phyloP scores from a whole-genome alignment of 2,329 filamentous ascomycete genomes.

The Neurospora crassa region DNA sequence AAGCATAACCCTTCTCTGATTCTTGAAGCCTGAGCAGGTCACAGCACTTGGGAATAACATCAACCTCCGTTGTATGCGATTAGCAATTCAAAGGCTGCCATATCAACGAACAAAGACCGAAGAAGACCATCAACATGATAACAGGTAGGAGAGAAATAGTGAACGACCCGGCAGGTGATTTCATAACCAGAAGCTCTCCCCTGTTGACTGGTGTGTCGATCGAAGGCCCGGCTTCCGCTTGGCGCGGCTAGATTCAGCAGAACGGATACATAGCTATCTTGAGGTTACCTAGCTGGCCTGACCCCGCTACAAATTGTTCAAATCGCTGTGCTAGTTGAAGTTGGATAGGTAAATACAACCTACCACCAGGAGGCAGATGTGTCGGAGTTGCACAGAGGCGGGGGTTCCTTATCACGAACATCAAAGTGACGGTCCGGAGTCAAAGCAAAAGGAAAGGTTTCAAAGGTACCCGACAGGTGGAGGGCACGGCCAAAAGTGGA shows the following conservation, averaged over 20 bases:
- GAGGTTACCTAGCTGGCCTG: not conserved
- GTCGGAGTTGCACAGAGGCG: not conserved
- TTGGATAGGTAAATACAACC: not conserved
- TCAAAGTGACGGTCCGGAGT: not conserved
- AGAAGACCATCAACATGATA: not conserved
- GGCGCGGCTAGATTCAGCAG: not conserved
- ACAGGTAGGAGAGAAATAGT: too few relatives aligned
- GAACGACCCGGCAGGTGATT: not conserved
- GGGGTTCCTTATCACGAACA: not conserved
- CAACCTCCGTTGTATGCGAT: not conserved
- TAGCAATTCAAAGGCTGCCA: not conserved
- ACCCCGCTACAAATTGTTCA: not conserved
- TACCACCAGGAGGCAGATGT: too few relatives aligned
- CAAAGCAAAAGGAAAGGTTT: not conserved
- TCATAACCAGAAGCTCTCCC: not conserved
- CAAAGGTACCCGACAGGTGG: not conserved
- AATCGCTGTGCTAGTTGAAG: not conserved
- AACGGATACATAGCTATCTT: not conserved
- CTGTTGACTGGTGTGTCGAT: not conserved
- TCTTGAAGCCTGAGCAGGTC: not conserved
- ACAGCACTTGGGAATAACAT: not conserved
- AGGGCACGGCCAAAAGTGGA: not conserved
- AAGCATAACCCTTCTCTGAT: not conserved
- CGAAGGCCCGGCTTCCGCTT: not conserved
- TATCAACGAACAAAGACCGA: not conserved